A percentile compares a stretch with the other conserved stretches of the same genome.
Conservation (phyloP, 2,329 filamentous ascomycete species). For the Penicillium sp. region DNA sequence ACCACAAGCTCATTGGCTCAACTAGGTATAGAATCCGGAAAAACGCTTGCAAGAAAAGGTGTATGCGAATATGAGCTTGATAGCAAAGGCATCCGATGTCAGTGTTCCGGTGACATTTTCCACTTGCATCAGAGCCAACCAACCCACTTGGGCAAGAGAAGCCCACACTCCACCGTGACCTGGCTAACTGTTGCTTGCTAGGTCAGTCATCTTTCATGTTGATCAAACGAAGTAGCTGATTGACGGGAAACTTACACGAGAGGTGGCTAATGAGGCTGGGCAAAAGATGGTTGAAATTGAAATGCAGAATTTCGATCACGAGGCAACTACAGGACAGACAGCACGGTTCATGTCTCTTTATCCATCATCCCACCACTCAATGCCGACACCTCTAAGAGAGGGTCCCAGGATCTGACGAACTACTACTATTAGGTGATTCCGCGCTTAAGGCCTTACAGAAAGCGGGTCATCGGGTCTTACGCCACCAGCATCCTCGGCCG, state of each 20-base stretch:
- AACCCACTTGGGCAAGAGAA: background rate
- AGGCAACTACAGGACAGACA: background rate
- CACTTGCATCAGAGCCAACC: background rate
- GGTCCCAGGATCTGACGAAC: constrained; percentile 11
- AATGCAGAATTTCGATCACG: constrained; percentile 7
- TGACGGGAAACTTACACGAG: background rate
- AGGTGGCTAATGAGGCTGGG: constrained; percentile 7
- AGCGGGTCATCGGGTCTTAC: constrained; percentile 9
- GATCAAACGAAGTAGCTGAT: background rate
- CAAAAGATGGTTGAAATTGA: constrained; percentile 1
- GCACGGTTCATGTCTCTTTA: background rate
- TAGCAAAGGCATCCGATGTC: background rate
- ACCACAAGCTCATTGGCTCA: background rate
- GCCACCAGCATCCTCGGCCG: constrained; percentile 1
- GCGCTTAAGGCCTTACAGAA: constrained; percentile 10
- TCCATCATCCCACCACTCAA: background rate
- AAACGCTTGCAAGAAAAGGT: background rate
- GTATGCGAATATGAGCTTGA: constrained; percentile 2
- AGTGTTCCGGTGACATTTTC: background rate
- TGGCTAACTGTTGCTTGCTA: background rate
- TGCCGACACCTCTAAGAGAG: background rate
- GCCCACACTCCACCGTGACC: background rate
- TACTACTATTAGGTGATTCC: constrained; percentile 7
- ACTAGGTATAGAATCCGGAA: background rate
- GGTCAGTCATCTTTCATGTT: background rate